Evolutionary conservation across 2,329 filamentous ascomycete species (phyloP).

Genomic region (Exophiala bonariae): DNA sequence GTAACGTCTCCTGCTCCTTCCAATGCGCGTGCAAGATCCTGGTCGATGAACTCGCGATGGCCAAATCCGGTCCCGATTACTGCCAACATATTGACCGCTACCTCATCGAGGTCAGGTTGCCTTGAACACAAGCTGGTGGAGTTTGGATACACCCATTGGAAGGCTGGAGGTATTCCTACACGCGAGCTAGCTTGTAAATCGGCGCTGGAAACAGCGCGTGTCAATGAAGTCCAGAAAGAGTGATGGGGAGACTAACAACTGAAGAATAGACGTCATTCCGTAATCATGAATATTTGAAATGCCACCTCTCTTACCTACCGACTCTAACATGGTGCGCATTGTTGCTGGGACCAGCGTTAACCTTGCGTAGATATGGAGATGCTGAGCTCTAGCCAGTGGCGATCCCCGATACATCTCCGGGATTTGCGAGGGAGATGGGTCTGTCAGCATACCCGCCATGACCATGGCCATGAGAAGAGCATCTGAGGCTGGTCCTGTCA

Average conservation of each 20-base stretch:
- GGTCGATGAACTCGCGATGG: slow-evolving; percentile 3
- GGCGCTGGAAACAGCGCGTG: slow-evolving; percentile 1
- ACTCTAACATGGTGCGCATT: slow-evolving; percentile 5
- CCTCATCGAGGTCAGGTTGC: slow-evolving; percentile 7
- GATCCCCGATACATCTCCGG: slow-evolving; percentile 5
- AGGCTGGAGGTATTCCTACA: slow-evolving; percentile 6
- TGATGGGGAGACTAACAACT: slow-evolving; percentile 9
- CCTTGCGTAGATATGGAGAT: slow-evolving; percentile 12
- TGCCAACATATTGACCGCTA: slow-evolving; percentile 6
- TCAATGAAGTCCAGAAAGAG: neutral
- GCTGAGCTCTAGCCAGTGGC: slow-evolving; percentile 12
- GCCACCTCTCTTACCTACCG: slow-evolving; percentile 10
- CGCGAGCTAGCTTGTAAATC: slow-evolving; percentile 12
- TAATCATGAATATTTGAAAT: slow-evolving; percentile 5
- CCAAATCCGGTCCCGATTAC: slow-evolving; percentile 9
- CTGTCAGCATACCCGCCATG: slow-evolving; percentile 14
- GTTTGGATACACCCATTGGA: slow-evolving; percentile 6
- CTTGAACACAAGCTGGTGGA: slow-evolving; percentile 1
- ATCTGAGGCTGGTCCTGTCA: slow-evolving; percentile 10
- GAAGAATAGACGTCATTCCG: slow-evolving; percentile 11
- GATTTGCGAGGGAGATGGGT: slow-evolving; percentile 1
- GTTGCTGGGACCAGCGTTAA: slow-evolving; percentile 8
- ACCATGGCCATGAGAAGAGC: slow-evolving; percentile 14
- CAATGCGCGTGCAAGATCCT: slow-evolving; percentile 3
- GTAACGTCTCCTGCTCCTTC: slow-evolving; percentile 10